Percentiles rank a stretch among this genome's conserved stretches.
phyloP scores from a whole-genome alignment of 441 rosid genomes.

The Melianthus villosus region DNA sequence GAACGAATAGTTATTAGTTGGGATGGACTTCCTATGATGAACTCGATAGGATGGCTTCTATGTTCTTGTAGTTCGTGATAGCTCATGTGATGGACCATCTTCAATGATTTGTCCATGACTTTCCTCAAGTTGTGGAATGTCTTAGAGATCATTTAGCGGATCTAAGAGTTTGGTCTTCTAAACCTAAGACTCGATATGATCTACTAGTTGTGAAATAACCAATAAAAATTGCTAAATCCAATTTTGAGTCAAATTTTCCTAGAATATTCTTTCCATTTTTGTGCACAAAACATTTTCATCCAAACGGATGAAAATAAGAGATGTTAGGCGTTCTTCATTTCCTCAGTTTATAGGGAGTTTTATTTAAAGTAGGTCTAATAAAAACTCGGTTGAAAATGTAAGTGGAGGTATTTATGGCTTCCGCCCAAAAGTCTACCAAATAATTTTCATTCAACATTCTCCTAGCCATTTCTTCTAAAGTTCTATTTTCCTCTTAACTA shows the following conservation, averaged over 20 bases:
- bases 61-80: too few species aligned
- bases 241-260: constrained; percentile 1
- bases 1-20: too few species aligned
- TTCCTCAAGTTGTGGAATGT: too few species aligned
- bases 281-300: background rate
- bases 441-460: background rate
- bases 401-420: too few species aligned
- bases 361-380: background rate
- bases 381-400: background rate
- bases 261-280: background rate
- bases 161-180: background rate
- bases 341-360: background rate
- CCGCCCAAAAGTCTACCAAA: too few species aligned
- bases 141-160: background rate
- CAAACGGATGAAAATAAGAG: background rate
- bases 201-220: background rate
- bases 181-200: background rate
- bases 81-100: too few species aligned
- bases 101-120: too few species aligned
- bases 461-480: background rate
- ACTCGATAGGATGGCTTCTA: background rate
- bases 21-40: background rate
- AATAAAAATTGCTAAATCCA: too few species aligned
- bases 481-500: background rate
- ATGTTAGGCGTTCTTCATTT: background rate